These are phyloP conservation scores for Earliella scabrosa DNA, from an alignment of 1,284 basidiomycete genomes.

Conservation along the genomic window DNA sequence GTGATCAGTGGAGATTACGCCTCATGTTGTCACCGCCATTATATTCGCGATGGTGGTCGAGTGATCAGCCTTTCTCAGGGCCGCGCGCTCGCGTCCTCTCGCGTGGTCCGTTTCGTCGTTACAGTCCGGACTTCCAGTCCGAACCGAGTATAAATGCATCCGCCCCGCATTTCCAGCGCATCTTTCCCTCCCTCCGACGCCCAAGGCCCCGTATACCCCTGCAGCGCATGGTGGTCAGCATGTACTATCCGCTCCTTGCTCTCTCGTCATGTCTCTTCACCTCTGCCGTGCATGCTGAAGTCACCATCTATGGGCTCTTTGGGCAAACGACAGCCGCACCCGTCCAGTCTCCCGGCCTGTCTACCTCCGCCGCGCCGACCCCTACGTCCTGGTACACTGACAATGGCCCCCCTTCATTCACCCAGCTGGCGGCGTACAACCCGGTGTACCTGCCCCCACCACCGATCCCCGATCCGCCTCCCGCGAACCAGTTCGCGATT, in stretches of 20 bases:
- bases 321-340: slow-evolving; percentile 22
- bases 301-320: slow-evolving; percentile 21
- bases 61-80: neutral
- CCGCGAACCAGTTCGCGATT: slow-evolving; percentile 29
- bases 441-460: slow-evolving; percentile 25
- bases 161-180: neutral
- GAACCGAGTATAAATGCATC: neutral
- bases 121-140: neutral
- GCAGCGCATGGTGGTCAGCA: slow-evolving; percentile 13
- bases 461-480: slow-evolving; percentile 23
- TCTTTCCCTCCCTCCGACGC: slow-evolving; percentile 3
- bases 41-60: too few relatives aligned
- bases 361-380: slow-evolving; percentile 8
- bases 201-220: slow-evolving; percentile 6
- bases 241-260: slow-evolving; percentile 19
- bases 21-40: neutral
- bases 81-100: neutral
- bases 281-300: slow-evolving; percentile 8
- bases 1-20: neutral
- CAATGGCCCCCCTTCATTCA: slow-evolving; percentile 16
- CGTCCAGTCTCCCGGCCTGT: neutral
- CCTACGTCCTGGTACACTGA: slow-evolving; percentile 18
- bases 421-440: slow-evolving; percentile 29
- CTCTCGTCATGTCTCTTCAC: slow-evolving; percentile 18
- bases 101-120: neutral